phyloP scores from a whole-genome alignment of 108 stramenopile species.

The Mediolabrus comicus region DNA sequence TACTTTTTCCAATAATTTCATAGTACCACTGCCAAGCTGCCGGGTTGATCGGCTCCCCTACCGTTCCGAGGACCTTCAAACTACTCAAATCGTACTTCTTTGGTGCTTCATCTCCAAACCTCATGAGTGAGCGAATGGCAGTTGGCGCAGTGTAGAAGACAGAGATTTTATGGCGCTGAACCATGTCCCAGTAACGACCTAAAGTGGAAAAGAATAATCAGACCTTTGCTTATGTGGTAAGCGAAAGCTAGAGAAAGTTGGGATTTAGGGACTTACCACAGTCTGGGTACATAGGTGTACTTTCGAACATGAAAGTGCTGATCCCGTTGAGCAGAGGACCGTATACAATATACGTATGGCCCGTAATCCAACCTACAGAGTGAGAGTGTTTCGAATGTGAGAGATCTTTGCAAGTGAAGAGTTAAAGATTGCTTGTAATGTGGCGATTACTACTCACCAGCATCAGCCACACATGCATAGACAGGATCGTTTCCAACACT shows the following conservation, averaged over 20 bases:
- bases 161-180: constrained; percentile 87
- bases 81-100: constrained; percentile 84
- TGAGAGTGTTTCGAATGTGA: too few relatives aligned
- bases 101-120: constrained; percentile 82
- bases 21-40: constrained; percentile 99
- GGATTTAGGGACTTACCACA: too few relatives aligned
- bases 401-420: too few relatives aligned
- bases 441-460: too few relatives aligned
- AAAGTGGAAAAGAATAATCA: constrained; percentile 30
- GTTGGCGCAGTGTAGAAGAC: constrained; percentile 93
- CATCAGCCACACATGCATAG: constrained; percentile 96
- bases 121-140: constrained; percentile 96
- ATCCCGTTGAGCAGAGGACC: constrained; percentile 92
- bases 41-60: constrained; percentile 99
- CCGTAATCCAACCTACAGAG: constrained; percentile 98
- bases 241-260: too few relatives aligned
- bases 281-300: constrained; percentile 90
- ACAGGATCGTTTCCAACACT: constrained; percentile 37
- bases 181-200: constrained; percentile 94
- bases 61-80: constrained; percentile 91
- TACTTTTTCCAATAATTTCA: constrained; percentile 83
- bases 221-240: too few relatives aligned
- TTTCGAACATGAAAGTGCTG: constrained; percentile 95
- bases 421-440: too few relatives aligned
- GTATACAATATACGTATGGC: constrained; percentile 96